Evolutionary conservation across 164 flowering plant genomes (phyloP), one percentile per base, ranked within the genome.

Genomic region (Magnolia officinalis): DNA sequence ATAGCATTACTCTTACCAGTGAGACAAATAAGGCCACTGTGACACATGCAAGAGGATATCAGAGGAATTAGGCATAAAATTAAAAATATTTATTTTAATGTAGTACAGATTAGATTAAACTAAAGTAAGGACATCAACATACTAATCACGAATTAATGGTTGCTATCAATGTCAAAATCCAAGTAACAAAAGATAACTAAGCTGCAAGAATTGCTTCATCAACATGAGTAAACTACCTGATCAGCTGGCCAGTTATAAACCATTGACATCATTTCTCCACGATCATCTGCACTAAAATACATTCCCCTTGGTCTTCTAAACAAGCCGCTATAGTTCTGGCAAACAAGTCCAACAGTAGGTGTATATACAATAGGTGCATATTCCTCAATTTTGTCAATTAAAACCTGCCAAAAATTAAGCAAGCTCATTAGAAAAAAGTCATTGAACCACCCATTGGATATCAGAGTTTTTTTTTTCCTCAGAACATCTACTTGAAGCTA

Each of bases 201-300:
- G 45, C 45, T 55, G 61, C 61, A 11, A 55, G 61, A 55, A 55
- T 11, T 55, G 61, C 61, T 55, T 55, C 61, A 55, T 11, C 18
- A 8, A 9, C 61, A 55, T 55, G 61, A 55, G 61, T 55, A 2
- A 16, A 55, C 18, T 20, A 95, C 99, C 97, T 92, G 94, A 1
- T 96, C 99, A 70, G 99, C 92, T 45, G 99, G 98, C 99, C 99
- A 95, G 81, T 93, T 92, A 65, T 93, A 92, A 73, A 92, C 94
- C 98, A 91, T 92, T 52, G 97, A 93, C 96, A 93, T 93, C 99
- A 93, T 91, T 84, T 94, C 97, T 69, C 97, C 98, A 81, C 97
- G 94, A 85, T 96, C 99, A 59, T 74, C 90, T 65, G 97, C 97
- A 87, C 99, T 92, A 75, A 94, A 96, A 79, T 94, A 94, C 98